phyloP scores from a whole-genome alignment of 2,329 filamentous ascomycete genomes.

The Colletotrichum sp. region DNA sequence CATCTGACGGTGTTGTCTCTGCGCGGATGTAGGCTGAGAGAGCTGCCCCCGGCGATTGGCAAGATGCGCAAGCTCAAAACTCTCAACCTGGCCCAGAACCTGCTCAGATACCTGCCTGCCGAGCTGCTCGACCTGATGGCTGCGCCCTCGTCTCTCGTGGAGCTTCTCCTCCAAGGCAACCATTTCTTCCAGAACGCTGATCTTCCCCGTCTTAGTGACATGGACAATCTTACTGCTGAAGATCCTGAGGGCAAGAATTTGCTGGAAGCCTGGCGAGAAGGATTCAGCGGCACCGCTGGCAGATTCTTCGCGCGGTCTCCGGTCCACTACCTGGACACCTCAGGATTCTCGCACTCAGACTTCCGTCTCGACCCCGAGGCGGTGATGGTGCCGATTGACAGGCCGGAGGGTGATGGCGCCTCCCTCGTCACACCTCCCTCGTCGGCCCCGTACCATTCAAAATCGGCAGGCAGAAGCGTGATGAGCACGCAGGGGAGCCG shows the following conservation, averaged over 20 bases:
- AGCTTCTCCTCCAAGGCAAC: slow-evolving; percentile 66
- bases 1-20: slow-evolving; percentile 70
- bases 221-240: slow-evolving; percentile 24
- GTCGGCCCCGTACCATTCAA: slow-evolving; percentile 19
- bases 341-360: slow-evolving; percentile 22
- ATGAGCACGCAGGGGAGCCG: slow-evolving; percentile 27
- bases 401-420: not conserved
- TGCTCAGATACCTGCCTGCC: slow-evolving; percentile 63
- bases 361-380: slow-evolving; percentile 26
- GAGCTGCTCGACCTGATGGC: slow-evolving; percentile 65
- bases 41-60: slow-evolving; percentile 65
- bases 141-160: slow-evolving; percentile 47
- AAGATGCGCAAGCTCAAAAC: slow-evolving; percentile 62
- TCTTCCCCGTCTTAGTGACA: not conserved
- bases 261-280: not conserved
- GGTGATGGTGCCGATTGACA: not conserved
- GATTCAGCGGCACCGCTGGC: slow-evolving; percentile 20
- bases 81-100: slow-evolving; percentile 71
- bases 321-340: slow-evolving; percentile 31
- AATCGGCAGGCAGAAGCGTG: slow-evolving; percentile 11
- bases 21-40: slow-evolving; percentile 64
- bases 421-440: slow-evolving; percentile 16
- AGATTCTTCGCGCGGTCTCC: slow-evolving; percentile 27
- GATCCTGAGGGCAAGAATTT: slow-evolving; percentile 10
- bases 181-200: slow-evolving; percentile 52